Base-by-base conservation (phyloP, 129 eudicot genomes). In the Chrysanthemum makinoi region DNA sequence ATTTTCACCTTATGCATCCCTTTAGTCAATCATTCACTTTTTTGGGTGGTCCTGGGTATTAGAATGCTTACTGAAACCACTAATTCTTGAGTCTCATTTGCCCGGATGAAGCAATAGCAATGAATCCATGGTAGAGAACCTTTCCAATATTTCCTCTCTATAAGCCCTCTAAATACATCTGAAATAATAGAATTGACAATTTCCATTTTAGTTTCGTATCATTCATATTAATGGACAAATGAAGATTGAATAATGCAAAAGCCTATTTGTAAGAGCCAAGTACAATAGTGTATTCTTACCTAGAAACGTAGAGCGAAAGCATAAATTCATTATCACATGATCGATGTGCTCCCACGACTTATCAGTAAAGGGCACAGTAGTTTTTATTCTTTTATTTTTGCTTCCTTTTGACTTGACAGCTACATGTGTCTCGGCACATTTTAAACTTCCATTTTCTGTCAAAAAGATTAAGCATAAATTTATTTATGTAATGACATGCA, bases 291-390 rank as follows among this genome's bases (percentile, higher is more conserved):
- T 15, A 76, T 35, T 35, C 44, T 56, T 83, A 86, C 99, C 99
- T 68, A 95, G 87, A 80, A 95, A 95, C 20, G 83, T 55, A 95
- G 64, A 66, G 99, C 99, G 18, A 95, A 69, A 97, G 97, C 47
- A 97, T 33, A 95, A 68, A 65, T 95, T 95, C 99, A 95, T 95
- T 14, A 95, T 78, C 81, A 90, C 91, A 69, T 95, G 99, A 77
- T 95, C 99, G 24, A 88, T 63, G 82, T 95, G 99, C 82, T 90
- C 97, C 99, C 97, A 90, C 3, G 99, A 87, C 78, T 83, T 88
- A 17, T 80, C 70, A 48, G n/a, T 66, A 46, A 84, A 80, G 5
- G 85, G 53, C 63, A 77, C 80, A 39, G 76, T 79, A 70, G 88
- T n/a, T 65, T 75, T 88, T 17, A 88, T 71, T 68, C 89, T 80